phyloP scores from a whole-genome alignment of 257 asterid genomes.

The Nicotiana attenuata region DNA sequence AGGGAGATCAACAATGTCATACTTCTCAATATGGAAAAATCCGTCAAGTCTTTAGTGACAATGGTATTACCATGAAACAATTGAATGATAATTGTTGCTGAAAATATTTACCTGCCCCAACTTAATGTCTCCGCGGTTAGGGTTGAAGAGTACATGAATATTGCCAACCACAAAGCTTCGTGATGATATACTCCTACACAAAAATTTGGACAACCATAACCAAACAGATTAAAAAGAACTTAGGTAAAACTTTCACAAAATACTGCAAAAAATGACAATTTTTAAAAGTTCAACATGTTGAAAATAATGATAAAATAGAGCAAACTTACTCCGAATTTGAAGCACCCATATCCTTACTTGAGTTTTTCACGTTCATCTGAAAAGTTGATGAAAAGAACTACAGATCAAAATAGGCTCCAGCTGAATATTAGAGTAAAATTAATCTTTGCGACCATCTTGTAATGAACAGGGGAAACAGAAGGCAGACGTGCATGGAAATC shows the following conservation, averaged over 20 bases:
- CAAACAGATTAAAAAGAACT: background rate
- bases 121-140: conserved; percentile 87
- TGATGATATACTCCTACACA: conserved; percentile 31
- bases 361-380: conserved; percentile 50
- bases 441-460: background rate
- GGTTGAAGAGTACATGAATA: conserved; percentile 80
- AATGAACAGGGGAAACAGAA: background rate
- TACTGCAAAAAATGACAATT: background rate
- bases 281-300: background rate
- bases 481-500: background rate
- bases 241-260: background rate
- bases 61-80: background rate
- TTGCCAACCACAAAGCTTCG: conserved; percentile 64
- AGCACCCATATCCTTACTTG: conserved; percentile 22
- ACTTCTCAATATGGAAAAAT: conserved; percentile 10
- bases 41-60: background rate
- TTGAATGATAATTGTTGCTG: background rate
- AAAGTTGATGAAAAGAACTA: background rate
- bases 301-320: background rate
- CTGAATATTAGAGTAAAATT: background rate
- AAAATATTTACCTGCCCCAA: conserved; percentile 70
- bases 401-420: background rate
- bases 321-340: conserved; percentile 29
- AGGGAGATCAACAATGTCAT: background rate
- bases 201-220: background rate